Base-by-base conservation (phyloP, 768 basidiomycete species). In the Lentinus tigrinus region DNA sequence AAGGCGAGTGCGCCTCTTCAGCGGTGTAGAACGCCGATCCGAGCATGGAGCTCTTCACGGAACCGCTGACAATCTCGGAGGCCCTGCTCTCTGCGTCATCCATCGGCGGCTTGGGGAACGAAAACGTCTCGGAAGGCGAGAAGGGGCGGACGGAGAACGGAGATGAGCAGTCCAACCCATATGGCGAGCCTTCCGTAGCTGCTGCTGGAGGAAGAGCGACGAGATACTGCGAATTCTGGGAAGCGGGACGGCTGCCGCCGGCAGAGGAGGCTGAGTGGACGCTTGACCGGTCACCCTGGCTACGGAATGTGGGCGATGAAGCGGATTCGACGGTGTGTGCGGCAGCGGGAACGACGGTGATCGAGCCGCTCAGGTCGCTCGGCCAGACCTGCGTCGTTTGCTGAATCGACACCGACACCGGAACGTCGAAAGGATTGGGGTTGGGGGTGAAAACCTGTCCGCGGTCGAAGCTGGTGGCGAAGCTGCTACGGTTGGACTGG, bases 121-220 rank as follows among this genome's bases (percentile, higher is more conserved):
- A 71, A 70, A 86, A 89, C 4, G 82, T 80, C 67, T 89, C 87
- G 17, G 81, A 81, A 11, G 85, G 83, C 0, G 85, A 82, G 73
- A 86, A 88, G 2, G 85, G 85, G 39, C 83, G 82, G 19, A 85
- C 84, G 38, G 78, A 83, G 77, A 87, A 83, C 23, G 84, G 82
- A 0, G 83, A 79, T 4, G 67, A 57, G n/a, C 58, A 47, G 50
- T 73, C 74, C n/a, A 67, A 65, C 34, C 66, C 68, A 19, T 49
- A 52, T 53, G 54, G 56, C 61, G 63, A 36, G 48, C 52, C n/a
- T 26, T 44, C 34, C 19, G 62, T 37, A 27, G 59, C 50, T 28
- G 52, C 51, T 6, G 55, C 31, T 51, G 13, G 57, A 10, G 63
- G 59, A 1, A 52, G 51, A 28, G 58, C 42, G 47, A 40, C 23